Base-by-base conservation (phyloP, 208 protist genomes). In the Zelonia costaricensis region DNA sequence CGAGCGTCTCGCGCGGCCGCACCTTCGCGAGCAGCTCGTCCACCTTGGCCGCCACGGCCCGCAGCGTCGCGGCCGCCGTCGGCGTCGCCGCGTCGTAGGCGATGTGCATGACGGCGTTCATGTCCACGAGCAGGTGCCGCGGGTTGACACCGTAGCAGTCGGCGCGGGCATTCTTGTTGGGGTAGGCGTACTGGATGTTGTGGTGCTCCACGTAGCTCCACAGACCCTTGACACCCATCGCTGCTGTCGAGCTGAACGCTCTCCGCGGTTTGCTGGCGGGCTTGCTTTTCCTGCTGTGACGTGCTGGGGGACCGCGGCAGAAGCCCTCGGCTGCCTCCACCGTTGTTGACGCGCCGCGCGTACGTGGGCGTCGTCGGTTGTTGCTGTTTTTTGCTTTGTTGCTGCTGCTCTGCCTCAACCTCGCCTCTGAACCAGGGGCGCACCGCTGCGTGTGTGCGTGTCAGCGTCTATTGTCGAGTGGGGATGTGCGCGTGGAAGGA, bases 221-320 rank as follows among this genome's bases (percentile, higher is more conserved):
- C 4, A 95, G 67, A 1, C 85, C 90, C 39, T 84, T 75, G 3
- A 89, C 81, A 6, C 90, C 90, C 90, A 93, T 94, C n/a, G n/a
- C n/a, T n/a, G n/a, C n/a, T n/a, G n/a, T n/a, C n/a, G n/a, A n/a
- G n/a, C n/a, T n/a, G n/a, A n/a, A n/a, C n/a, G n/a, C n/a, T n/a
- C n/a, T n/a, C n/a, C n/a, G n/a, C n/a, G n/a, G n/a, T n/a, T n/a
- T n/a, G n/a, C n/a, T n/a, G n/a, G n/a, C n/a, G n/a, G n/a, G n/a
- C n/a, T n/a, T n/a, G n/a, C n/a, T n/a, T n/a, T n/a, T n/a, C n/a
- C n/a, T n/a, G n/a, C n/a, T n/a, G n/a, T n/a, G n/a, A n/a, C n/a
- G 33, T 38, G 33, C 4, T 38, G 33, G 33, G 10, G 33, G 33
- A 38, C 33, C 7, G 33, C 33, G 33, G 33, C 33, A n/a, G n/a